These are phyloP conservation scores for Phytophthora fragariae DNA, from an alignment of 352 stramenopile species.

Conservation along the genomic window DNA sequence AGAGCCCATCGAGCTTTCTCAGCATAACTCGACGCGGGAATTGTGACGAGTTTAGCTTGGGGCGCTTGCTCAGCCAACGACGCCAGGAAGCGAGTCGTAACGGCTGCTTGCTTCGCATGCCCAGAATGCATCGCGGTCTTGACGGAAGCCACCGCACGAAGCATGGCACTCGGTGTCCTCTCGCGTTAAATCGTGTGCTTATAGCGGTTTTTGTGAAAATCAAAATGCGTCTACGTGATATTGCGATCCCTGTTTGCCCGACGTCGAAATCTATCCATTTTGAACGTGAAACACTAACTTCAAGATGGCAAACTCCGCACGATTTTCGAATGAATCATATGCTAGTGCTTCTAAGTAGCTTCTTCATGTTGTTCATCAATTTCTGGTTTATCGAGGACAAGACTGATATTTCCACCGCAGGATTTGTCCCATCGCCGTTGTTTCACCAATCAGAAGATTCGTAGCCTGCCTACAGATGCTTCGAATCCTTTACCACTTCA, in stretches of 20 bases:
- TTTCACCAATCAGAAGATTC: too few species aligned
- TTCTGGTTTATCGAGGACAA: too few species aligned
- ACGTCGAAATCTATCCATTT: not conserved
- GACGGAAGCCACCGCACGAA: not conserved
- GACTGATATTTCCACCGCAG: too few species aligned
- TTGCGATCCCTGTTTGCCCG: not conserved
- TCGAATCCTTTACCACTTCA: not conserved
- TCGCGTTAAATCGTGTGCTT: not conserved
- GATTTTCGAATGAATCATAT: too few species aligned
- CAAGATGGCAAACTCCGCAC: not conserved
- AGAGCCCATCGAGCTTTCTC: slow-evolving; percentile 71
- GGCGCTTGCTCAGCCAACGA: not conserved
- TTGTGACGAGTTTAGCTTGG: slow-evolving; percentile 47
- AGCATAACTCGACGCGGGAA: slow-evolving; percentile 66
- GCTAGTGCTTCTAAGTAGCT: too few species aligned
- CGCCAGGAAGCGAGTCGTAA: not conserved
- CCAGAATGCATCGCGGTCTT: not conserved
- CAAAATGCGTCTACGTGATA: not conserved
- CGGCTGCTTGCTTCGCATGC: not conserved
- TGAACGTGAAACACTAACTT: not conserved
- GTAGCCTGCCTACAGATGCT: too few species aligned
- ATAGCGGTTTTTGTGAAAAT: not conserved
- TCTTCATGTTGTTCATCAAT: too few species aligned
- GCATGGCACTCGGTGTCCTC: not conserved
- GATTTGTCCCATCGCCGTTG: too few species aligned